A percentile compares a stretch with the other conserved stretches of the same genome.
phyloP scores from a whole-genome alignment of 257 asterid genomes.

The Haberlea rhodopensis region DNA sequence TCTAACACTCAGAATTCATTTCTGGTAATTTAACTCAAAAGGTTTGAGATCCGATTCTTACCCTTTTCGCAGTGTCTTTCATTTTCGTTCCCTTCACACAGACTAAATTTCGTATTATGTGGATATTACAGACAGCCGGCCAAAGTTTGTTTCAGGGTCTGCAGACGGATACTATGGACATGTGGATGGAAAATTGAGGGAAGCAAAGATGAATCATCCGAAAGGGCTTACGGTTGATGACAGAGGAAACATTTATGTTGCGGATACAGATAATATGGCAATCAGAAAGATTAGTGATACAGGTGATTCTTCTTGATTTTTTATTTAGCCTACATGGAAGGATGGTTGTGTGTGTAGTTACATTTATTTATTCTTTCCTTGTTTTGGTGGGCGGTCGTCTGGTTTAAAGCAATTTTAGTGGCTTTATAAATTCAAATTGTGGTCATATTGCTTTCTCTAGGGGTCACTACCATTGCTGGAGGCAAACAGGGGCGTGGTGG shows the following conservation, averaged over 20 bases:
- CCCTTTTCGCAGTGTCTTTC: neutral
- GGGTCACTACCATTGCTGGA: conserved; percentile 95
- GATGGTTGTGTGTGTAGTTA: neutral
- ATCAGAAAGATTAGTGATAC: conserved; percentile 87
- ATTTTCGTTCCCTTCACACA: neutral
- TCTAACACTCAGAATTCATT: neutral
- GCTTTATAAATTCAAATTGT: neutral
- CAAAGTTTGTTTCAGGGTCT: conserved; percentile 80
- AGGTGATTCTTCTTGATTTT: conserved; percentile 41
- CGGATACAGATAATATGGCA: conserved; percentile 88
- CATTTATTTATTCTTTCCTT: conserved; percentile 1
- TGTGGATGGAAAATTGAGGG: conserved; percentile 74
- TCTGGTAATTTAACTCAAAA: neutral
- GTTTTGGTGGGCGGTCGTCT: neutral
- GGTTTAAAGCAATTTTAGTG: neutral
- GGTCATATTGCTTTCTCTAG: conserved; percentile 34
- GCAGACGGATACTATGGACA: conserved; percentile 85
- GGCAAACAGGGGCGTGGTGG: conserved; percentile 86
- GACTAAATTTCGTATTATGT: conserved; percentile 14
- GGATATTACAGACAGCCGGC: conserved; percentile 64
- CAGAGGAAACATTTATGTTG: conserved; percentile 80
- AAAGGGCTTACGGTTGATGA: conserved; percentile 89
- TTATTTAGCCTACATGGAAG: neutral
- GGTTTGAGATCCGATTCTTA: neutral
- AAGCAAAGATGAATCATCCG: conserved; percentile 89